A percentile compares a stretch with the other conserved stretches of the same genome.
Evolutionary conservation across 805 yeast species (phyloP).

Genomic region (Hermanozyma aechmeae): DNA sequence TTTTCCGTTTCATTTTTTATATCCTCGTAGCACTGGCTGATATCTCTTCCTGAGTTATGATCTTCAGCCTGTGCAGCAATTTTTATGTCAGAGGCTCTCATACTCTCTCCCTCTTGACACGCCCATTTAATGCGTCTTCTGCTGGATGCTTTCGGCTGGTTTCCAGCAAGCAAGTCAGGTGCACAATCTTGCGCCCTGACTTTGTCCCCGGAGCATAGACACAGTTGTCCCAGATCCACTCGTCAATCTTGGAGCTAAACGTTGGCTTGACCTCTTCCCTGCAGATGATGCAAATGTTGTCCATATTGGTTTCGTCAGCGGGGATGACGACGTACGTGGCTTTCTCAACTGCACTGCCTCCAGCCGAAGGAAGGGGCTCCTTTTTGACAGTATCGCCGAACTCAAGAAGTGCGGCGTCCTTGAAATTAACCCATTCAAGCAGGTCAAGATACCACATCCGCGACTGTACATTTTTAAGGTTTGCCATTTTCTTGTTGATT

Average conservation of each 20-base stretch:
- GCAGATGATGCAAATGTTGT: conserved; percentile 32
- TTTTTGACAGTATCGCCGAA: conserved; percentile 9
- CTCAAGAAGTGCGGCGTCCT: conserved; percentile 48
- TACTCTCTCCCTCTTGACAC: conserved; percentile 17
- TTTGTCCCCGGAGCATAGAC: conserved; percentile 28
- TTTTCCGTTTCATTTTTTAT: too few species aligned
- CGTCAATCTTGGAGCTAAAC: conserved; percentile 35
- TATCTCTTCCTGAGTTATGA: too few species aligned
- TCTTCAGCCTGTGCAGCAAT: too few species aligned
- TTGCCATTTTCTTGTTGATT: conserved; percentile 61
- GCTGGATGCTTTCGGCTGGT: conserved; percentile 24
- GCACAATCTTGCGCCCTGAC: conserved; percentile 29
- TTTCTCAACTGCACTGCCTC: conserved; percentile 9
- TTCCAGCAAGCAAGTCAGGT: conserved; percentile 29
- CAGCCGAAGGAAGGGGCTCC: background rate
- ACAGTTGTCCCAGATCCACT: conserved; percentile 37
- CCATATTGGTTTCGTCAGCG: conserved; percentile 27
- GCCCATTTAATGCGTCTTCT: conserved; percentile 14
- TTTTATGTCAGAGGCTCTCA: too few species aligned
- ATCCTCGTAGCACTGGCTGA: too few species aligned
- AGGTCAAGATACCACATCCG: conserved; percentile 77
- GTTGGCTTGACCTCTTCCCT: conserved; percentile 34
- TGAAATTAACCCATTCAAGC: conserved; percentile 63
- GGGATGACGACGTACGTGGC: conserved; percentile 57
- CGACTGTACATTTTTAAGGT: conserved; percentile 44